Percentiles rank a stretch among this genome's conserved stretches.
These are phyloP conservation scores for Akanthomyces lecanii DNA, from an alignment of 2,329 filamentous ascomycete species.

Conservation along the genomic window DNA sequence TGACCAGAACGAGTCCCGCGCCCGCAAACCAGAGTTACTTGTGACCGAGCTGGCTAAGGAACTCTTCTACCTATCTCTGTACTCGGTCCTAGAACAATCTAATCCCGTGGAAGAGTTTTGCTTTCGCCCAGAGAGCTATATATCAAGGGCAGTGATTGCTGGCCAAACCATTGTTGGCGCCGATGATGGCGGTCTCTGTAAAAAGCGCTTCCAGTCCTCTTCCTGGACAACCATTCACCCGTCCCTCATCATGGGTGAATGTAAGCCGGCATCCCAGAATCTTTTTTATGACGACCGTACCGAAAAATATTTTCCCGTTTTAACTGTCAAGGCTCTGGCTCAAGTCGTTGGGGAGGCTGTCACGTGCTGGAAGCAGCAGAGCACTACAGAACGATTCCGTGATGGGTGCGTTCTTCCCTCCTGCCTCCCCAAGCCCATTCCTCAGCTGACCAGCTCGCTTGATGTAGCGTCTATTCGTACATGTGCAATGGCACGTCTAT, in stretches of 20 bases:
- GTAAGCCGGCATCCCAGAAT: not conserved
- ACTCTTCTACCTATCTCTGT: not conserved
- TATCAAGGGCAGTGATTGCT: not conserved
- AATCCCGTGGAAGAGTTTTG: not conserved
- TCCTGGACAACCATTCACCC: not conserved
- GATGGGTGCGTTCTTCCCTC: not conserved
- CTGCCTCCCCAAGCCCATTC: not conserved
- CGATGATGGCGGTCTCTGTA: not conserved
- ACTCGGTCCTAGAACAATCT: not conserved
- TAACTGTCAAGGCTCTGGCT: not conserved
- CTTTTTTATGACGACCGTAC: not conserved
- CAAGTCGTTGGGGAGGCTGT: not conserved
- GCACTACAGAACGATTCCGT: not conserved
- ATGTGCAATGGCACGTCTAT: not conserved
- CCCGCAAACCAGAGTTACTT: not conserved
- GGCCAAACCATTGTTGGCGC: not conserved
- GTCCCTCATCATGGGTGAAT: not conserved
- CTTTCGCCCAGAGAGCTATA: not conserved
- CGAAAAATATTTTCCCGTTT: not conserved
- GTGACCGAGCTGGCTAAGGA: not conserved
- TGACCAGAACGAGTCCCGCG: not conserved
- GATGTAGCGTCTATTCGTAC: not conserved
- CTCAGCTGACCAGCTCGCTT: not conserved
- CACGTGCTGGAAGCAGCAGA: not conserved
- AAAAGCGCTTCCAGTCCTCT: not conserved